Conservation (phyloP, 225 moss, liverwort and hornwort genomes). For the Marchantia paleacea region DNA sequence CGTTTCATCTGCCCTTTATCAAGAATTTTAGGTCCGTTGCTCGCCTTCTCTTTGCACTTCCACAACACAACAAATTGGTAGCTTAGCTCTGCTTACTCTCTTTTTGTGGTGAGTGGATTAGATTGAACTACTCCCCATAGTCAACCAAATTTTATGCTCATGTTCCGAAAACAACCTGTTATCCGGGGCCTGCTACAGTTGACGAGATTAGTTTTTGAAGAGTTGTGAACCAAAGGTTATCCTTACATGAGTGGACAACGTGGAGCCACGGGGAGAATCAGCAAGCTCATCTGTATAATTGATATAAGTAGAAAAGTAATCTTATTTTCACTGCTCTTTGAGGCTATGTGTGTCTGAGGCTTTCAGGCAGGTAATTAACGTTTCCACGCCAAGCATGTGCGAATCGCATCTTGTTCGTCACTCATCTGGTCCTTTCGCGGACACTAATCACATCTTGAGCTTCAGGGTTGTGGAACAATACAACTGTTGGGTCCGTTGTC, state of each 20-base stretch:
- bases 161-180: background rate
- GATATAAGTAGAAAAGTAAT: slow-evolving; percentile 12
- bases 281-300: slow-evolving; percentile 24
- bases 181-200: background rate
- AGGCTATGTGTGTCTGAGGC: background rate
- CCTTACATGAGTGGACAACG: slow-evolving; percentile 1
- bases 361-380: background rate
- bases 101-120: background rate
- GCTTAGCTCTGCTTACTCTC: slow-evolving; percentile 4
- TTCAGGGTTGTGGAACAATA: too few relatives aligned
- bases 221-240: slow-evolving; percentile 13
- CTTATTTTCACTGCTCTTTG: slow-evolving; percentile 9
- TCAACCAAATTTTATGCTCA: background rate
- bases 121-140: background rate
- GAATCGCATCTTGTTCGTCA: background rate
- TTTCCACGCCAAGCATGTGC: background rate
- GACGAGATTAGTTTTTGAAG: background rate
- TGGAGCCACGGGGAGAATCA: slow-evolving; percentile 11
- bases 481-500: too few relatives aligned
- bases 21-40: background rate
- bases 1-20: slow-evolving; percentile 2
- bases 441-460: too few relatives aligned
- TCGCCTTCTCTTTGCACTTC: background rate
- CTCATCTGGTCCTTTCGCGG: background rate
- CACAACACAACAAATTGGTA: background rate